Base-by-base conservation (phyloP, 1,139 yeast species). In the Debaryomycetaceae sp. region DNA sequence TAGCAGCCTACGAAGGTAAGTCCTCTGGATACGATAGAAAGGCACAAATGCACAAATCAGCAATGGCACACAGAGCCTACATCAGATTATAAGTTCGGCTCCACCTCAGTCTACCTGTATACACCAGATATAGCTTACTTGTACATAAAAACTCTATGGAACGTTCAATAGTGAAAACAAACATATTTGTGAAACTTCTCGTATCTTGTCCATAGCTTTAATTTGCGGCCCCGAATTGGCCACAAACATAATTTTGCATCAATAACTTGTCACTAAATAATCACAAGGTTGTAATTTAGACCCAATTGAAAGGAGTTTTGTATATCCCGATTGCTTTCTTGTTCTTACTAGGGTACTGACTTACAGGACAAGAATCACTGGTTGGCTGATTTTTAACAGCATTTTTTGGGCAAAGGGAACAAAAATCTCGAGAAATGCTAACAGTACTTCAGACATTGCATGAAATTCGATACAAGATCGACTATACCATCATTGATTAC, bases 11-110 rank as follows among this genome's bases (percentile, higher is more conserved):
- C 55, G 83, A 80, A 56, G 97, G 97, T 43, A 82, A 81, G 61
- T 82, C 95, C 39, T 75, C 91, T 38, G 93, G 96, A 27, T 87
- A 81, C 64, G 97, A 88, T 49, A 90, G 87, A 73, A 84, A 84
- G 68, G 80, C 82, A 40, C 84, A 81, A 59, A 82, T 87, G 77
- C 98, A 91, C 68, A 88, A 84, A 69, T 71, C 80, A 49, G 97
- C 97, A 42, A 83, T 89, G 63, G 79, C 85, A 43, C 87, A 84
- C 62, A 84, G 95, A 81, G 84, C 93, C 48, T 84, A 81, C 63
- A 75, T 83, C 53, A 77, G 69, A 56, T 63, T 81, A 47, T 70
- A 56, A 40, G 37, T 5, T 14, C 33, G 23, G n/a, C 13, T 9
- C 23, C 31, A n/a, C 23, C 37, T 3, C 9, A 34, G 17, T 34